Evolutionary conservation across 1,284 basidiomycete species (phyloP).

Genomic region (Microbotryum saponariae): DNA sequence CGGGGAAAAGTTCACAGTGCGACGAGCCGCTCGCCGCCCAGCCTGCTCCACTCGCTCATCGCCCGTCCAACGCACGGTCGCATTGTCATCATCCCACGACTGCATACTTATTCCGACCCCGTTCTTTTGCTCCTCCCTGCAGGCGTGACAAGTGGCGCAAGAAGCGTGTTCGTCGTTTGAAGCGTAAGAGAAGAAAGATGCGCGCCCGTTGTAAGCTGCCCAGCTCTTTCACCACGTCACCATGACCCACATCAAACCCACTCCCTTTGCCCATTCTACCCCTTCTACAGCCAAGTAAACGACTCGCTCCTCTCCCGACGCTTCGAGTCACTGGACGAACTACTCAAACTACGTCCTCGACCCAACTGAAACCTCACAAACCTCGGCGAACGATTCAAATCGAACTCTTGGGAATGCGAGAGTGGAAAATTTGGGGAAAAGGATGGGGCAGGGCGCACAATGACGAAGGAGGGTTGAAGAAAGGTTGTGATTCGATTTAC

Average conservation of each 20-base stretch:
- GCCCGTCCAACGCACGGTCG: not conserved
- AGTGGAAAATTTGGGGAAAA: no score
- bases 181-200: conserved; percentile 39
- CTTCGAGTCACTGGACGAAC: no score
- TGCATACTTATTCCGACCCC: not conserved
- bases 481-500: no score
- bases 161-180: conserved; percentile 39
- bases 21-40: not conserved
- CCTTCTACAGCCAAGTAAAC: conserved; percentile 3
- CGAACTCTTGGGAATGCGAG: no score
- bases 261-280: not conserved
- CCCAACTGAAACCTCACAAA: no score
- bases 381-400: no score
- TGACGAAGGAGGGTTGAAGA: no score
- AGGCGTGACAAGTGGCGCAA: conserved; percentile 40
- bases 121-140: conserved; percentile 2
- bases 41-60: not conserved
- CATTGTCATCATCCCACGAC: not conserved
- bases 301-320: not conserved
- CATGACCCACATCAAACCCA: no score
- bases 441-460: no score
- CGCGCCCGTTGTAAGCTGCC: conserved; percentile 1
- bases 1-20: not conserved
- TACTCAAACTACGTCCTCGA: no score
- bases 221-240: no score